Conservation (phyloP, 768 basidiomycete genomes). For the Chalciporus pseudorubinellus region DNA sequence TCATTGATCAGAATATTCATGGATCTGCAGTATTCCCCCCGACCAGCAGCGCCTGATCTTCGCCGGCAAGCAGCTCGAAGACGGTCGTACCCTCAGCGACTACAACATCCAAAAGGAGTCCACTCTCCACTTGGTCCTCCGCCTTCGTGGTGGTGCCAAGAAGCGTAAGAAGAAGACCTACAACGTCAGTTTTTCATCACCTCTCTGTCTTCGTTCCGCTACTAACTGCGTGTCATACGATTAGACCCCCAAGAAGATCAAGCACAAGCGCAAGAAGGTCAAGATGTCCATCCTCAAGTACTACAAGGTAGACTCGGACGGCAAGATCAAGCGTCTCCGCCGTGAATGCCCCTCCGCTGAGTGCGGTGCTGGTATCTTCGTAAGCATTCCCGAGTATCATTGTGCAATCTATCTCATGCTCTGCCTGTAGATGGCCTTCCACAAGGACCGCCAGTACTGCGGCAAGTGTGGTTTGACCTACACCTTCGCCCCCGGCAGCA, state of each 20-base stretch:
- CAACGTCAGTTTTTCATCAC: constrained; percentile 60
- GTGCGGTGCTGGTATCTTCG: constrained; percentile 84
- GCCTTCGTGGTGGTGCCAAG: constrained; percentile 98
- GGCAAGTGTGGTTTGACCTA: constrained; percentile 92
- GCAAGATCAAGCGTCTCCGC: constrained; percentile 98
- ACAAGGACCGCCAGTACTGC: constrained; percentile 97
- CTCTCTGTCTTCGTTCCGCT: background rate
- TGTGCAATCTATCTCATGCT: constrained; percentile 5
- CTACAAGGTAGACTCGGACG: constrained; percentile 99
- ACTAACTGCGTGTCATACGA: constrained; percentile 4
- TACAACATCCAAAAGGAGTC: constrained; percentile 99
- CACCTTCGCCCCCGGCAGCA: constrained; percentile 77
- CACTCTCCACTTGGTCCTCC: constrained; percentile 94
- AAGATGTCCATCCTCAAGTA: constrained; percentile 99
- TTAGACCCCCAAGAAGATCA: constrained; percentile 98
- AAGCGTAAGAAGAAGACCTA: constrained; percentile 99
- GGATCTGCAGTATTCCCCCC: constrained; percentile 65
- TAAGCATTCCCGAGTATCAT: constrained; percentile 37
- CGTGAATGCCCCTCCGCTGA: constrained; percentile 90
- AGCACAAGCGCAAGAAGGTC: constrained; percentile 99
- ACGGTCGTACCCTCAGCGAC: constrained; percentile 92
- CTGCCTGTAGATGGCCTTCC: constrained; percentile 86
- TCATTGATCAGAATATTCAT: constrained; percentile 1
- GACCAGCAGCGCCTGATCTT: constrained; percentile 99
- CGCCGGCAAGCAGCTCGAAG: constrained; percentile 98